Evolutionary conservation across 768 basidiomycete genomes (phyloP).

Genomic region (Hortiboletus flavorubellus): DNA sequence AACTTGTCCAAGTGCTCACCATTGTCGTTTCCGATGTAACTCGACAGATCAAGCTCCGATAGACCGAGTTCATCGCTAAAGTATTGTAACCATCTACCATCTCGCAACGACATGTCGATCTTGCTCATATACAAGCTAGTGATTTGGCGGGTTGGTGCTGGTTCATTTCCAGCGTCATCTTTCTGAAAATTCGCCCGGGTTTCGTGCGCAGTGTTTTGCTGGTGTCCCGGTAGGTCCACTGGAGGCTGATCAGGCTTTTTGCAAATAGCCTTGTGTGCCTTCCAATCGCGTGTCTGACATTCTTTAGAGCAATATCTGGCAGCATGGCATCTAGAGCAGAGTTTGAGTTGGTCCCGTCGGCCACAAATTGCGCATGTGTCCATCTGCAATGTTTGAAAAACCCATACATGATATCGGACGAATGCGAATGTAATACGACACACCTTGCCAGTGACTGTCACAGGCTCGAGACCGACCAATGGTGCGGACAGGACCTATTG

Average conservation of each 20-base stretch:
- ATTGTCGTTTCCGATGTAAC: not conserved
- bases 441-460: not conserved
- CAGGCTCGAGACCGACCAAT: not conserved
- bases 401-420: not conserved
- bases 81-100: not conserved
- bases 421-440: not conserved
- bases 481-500: not conserved
- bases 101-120: not conserved
- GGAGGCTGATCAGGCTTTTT: not conserved
- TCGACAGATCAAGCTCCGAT: constrained; percentile 1
- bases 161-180: not conserved
- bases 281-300: constrained; percentile 1
- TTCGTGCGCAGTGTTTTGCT: not conserved
- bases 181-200: not conserved
- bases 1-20: not conserved
- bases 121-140: not conserved
- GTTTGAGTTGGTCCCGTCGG: not conserved
- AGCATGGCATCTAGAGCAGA: not conserved
- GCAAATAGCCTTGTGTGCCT: not conserved
- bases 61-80: not conserved
- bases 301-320: not conserved
- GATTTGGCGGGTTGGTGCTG: not conserved
- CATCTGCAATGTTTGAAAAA: not conserved
- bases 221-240: not conserved
- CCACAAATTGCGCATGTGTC: not conserved